Evolutionary conservation across 2,329 filamentous ascomycete species (phyloP).

Genomic region (Fusarium proliferatum): DNA sequence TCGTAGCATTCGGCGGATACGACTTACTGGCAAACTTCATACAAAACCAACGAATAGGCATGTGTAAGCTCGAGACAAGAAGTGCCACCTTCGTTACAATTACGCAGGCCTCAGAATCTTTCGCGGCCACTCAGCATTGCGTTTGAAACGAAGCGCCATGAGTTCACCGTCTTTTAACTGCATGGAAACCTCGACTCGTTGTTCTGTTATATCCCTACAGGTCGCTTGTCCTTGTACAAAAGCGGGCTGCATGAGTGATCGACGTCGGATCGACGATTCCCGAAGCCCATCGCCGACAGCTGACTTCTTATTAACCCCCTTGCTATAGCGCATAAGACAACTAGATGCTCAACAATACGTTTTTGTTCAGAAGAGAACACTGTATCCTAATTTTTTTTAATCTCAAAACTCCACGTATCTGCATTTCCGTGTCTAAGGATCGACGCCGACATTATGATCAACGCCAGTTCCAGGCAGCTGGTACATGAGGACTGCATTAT

Average conservation of each 20-base stretch:
- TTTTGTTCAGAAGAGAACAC: not conserved
- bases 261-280: constrained; percentile 37
- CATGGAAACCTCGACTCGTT: not conserved
- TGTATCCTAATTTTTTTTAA: not conserved
- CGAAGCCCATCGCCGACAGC: constrained; percentile 25
- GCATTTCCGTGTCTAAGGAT: not conserved
- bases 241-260: constrained; percentile 32
- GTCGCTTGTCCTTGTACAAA: constrained; percentile 4
- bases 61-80: not conserved
- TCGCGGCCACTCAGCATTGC: not conserved
- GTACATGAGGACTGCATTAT: not conserved
- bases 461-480: constrained; percentile 7
- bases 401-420: not conserved
- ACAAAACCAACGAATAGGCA: not conserved
- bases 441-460: constrained; percentile 12
- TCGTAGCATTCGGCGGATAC: not conserved
- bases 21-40: not conserved
- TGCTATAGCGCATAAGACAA: constrained; percentile 2
- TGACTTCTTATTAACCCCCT: constrained; percentile 2
- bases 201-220: not conserved
- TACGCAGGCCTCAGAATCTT: not conserved
- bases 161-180: not conserved
- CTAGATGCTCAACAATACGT: not conserved
- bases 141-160: not conserved
- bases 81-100: constrained; percentile 1